Evolutionary conservation across 2,329 filamentous ascomycete genomes (phyloP).

Genomic region (Orbilia blumenaviensis): DNA sequence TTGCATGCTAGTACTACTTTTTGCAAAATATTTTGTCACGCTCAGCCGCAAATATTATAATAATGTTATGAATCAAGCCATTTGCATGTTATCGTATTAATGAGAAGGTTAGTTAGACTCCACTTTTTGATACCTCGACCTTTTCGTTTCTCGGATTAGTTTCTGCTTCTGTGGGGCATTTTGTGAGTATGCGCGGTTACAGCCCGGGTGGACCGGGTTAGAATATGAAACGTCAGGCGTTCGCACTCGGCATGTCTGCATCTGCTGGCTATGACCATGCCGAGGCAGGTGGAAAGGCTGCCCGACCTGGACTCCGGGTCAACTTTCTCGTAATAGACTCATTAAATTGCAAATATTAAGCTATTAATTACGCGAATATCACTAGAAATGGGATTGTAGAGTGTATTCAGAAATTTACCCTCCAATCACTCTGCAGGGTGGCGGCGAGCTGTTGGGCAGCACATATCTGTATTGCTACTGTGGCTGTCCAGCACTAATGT

Average conservation of each 20-base stretch:
- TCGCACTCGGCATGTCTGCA: neutral
- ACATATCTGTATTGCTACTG: no score
- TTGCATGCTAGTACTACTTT: no score
- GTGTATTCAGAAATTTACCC: no score
- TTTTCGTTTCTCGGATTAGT: neutral
- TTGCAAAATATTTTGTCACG: no score
- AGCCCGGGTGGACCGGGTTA: no score
- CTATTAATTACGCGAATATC: neutral
- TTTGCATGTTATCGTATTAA: no score
- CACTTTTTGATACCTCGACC: neutral
- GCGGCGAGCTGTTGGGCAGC: no score
- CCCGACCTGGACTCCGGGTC: neutral
- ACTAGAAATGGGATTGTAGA: neutral
- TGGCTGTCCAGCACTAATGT: no score
- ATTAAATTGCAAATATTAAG: neutral
- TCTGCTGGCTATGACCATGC: neutral
- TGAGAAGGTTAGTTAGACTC: no score
- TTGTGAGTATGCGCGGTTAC: neutral
- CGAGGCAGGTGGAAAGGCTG: neutral
- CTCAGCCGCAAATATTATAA: no score
- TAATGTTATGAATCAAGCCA: no score
- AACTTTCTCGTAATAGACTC: neutral
- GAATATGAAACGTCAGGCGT: neutral
- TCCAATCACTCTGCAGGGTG: no score
- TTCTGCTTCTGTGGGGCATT: neutral